These are phyloP conservation scores for Pseudocercospora ulei DNA, from an alignment of 2,329 filamentous ascomycete genomes.

Conservation along the genomic window DNA sequence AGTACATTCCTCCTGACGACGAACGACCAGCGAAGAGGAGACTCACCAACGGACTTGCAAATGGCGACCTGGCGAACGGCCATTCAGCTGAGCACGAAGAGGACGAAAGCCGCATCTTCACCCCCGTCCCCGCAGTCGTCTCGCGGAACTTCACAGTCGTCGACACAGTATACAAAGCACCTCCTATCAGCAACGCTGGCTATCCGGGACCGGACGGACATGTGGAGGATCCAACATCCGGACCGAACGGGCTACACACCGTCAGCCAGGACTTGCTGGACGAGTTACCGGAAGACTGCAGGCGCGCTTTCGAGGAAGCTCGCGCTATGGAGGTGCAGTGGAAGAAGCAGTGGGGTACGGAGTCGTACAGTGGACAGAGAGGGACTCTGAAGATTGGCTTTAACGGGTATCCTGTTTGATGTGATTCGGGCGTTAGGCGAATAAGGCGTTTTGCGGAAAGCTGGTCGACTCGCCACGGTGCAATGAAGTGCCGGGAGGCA, in stretches of 20 bases:
- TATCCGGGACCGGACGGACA: constrained; percentile 51
- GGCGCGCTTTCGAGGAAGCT: constrained; percentile 60
- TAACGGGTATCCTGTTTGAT: constrained; percentile 43
- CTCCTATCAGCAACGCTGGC: constrained; percentile 49
- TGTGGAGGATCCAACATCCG: constrained; percentile 39
- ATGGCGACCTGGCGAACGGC: constrained; percentile 18
- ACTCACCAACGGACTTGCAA: constrained; percentile 19
- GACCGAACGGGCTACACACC: constrained; percentile 50
- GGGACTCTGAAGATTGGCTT: constrained; percentile 43
- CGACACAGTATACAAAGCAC: constrained; percentile 52
- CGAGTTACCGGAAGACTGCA: constrained; percentile 60
- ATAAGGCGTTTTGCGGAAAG: constrained; percentile 26
- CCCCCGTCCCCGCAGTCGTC: constrained; percentile 48
- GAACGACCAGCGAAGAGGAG: constrained; percentile 24
- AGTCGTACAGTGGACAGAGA: constrained; percentile 48
- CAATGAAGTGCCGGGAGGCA: background rate
- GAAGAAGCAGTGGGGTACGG: constrained; percentile 64
- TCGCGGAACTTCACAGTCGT: constrained; percentile 54
- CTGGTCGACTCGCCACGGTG: background rate
- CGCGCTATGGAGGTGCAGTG: constrained; percentile 57
- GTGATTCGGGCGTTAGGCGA: constrained; percentile 34
- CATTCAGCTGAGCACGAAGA: constrained; percentile 17
- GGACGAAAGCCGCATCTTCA: constrained; percentile 37
- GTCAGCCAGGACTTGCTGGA: constrained; percentile 57
- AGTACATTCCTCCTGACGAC: constrained; percentile 51